Conservation (phyloP, 129 eudicot species). For the Chrysanthemum lavandulifolium region DNA sequence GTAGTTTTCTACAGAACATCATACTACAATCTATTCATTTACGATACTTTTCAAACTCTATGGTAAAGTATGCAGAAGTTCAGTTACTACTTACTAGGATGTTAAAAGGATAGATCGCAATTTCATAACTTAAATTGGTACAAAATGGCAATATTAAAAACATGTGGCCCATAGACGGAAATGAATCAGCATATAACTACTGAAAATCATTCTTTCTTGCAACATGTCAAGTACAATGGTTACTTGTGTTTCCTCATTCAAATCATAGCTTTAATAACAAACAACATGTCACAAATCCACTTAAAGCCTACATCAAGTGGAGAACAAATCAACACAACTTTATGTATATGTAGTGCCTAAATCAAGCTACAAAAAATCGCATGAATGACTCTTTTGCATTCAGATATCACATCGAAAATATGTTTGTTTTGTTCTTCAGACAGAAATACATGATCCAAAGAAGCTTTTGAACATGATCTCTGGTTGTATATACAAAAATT, state of each 20-base stretch:
- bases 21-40: constrained; percentile 15
- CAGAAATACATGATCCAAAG: not conserved
- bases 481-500: constrained; percentile 5
- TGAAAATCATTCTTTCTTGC: not conserved
- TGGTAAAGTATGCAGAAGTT: not conserved
- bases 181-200: not conserved
- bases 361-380: not conserved
- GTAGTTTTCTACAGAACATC: not conserved
- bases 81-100: not conserved
- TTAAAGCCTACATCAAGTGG: not conserved
- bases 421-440: constrained; percentile 1
- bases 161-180: not conserved
- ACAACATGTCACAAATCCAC: constrained; percentile 6
- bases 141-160: not conserved
- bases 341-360: not conserved
- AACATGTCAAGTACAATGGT: not conserved
- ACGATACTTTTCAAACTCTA: not conserved
- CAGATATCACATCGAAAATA: too few relatives aligned
- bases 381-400: not conserved
- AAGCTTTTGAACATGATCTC: constrained; percentile 10
- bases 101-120: not conserved
- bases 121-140: not conserved
- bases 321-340: not conserved
- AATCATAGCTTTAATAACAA: not conserved
- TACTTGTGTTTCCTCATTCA: not conserved